phyloP scores from a whole-genome alignment of 202 grass and related monocot species.

The Digitaria exilis region DNA sequence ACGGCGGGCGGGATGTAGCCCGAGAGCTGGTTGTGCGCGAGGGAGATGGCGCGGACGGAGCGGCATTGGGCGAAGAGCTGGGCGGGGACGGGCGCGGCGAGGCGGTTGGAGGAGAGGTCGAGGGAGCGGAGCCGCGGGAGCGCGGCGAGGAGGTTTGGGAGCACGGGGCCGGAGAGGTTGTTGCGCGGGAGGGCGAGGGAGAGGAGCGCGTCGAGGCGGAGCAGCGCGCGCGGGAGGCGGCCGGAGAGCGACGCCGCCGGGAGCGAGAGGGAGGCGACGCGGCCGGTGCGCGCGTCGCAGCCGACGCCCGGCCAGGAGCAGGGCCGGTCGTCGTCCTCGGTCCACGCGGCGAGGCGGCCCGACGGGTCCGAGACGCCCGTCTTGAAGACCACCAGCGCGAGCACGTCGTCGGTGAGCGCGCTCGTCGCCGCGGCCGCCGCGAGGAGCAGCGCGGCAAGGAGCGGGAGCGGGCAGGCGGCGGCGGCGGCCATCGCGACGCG shows the following conservation, averaged over 20 bases:
- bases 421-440: neutral
- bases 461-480: slow-evolving; percentile 14
- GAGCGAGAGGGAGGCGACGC: slow-evolving; percentile 63
- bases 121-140: slow-evolving; percentile 57
- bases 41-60: slow-evolving; percentile 53
- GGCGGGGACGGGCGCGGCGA: slow-evolving; percentile 60
- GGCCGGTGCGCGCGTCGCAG: slow-evolving; percentile 57
- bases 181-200: slow-evolving; percentile 65
- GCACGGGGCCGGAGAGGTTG: slow-evolving; percentile 69
- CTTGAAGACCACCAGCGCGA: slow-evolving; percentile 96
- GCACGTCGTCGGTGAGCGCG: slow-evolving; percentile 77
- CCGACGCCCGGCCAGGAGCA: slow-evolving; percentile 69
- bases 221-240: slow-evolving; percentile 74
- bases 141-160: slow-evolving; percentile 44
- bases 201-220: slow-evolving; percentile 72
- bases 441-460: slow-evolving; percentile 48
- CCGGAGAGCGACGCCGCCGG: slow-evolving; percentile 67
- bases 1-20: slow-evolving; percentile 64
- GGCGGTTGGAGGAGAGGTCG: slow-evolving; percentile 74
- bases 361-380: slow-evolving; percentile 67
- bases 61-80: slow-evolving; percentile 83
- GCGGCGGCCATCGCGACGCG: slow-evolving; percentile 39
- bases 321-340: slow-evolving; percentile 83
- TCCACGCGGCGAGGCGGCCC: slow-evolving; percentile 72
- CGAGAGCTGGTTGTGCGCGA: slow-evolving; percentile 64